Evolutionary conservation across 176 grass and related monocot species (phyloP), one percentile per base, ranked within the genome.

Genomic region (Elymus sibiricus): DNA sequence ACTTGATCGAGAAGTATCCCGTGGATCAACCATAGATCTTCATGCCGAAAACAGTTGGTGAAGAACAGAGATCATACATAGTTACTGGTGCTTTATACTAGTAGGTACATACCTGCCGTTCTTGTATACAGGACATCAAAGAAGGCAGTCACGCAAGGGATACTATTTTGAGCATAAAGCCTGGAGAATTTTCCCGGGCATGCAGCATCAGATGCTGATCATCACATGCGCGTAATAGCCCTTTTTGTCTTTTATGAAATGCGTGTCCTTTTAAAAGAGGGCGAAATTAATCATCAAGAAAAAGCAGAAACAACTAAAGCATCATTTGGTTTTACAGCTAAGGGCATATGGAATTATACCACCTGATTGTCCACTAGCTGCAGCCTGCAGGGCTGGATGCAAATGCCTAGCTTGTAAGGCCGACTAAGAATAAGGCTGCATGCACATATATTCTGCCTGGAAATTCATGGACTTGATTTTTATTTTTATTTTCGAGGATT

Each of bases 1-100:
- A 98, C 74, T 87, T 95, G 77, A 95, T 98, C 11, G 91, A 98
- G 42, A 90, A 76, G 37, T 62, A 89, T 42, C 85, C 93, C 81
- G 17, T 87, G 62, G 60, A 16, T 74, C 24, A 49, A 25, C 60
- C 40, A 4, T 95, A 65, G 85, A 39, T 40, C 8, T 38, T 22
- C 9, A 58, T 56, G 7, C 40, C 7, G 2, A 74, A 53, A 65
- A 88, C 24, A 37, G 16, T 28, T 31, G n/a, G 16, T 2, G 2
- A 5, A 44, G 29, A 16, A 61, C 49, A 29, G 1, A 88, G 42
- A 16, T 9, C 0, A 17, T 4, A 1, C 26, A 8, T 14, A 21
- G 10, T 31, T 53, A 76, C 16, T 46, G 19, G 25, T 29, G 72
- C 72, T 49, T 53, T 76, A 51, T 10, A 75, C 25, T 10, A 11